These are phyloP conservation scores for Cladosporium cucumerinum DNA, from an alignment of 2,329 filamentous ascomycete genomes.

Conservation along the genomic window DNA sequence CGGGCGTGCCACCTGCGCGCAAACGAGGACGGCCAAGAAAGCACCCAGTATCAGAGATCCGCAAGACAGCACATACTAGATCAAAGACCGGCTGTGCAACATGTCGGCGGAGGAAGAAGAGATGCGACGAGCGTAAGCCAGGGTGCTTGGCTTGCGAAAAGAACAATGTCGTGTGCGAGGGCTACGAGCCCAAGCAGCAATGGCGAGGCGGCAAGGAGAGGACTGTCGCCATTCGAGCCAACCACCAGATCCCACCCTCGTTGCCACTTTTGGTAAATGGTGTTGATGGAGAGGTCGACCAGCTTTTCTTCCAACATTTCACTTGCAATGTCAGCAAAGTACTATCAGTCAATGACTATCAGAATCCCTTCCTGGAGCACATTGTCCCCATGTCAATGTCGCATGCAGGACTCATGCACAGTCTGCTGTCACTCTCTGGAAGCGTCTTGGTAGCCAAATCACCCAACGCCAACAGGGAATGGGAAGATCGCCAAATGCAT, in stretches of 20 bases:
- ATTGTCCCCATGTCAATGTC: constrained; percentile 76
- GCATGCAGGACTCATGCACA: constrained; percentile 84
- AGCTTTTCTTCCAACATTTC: constrained; percentile 79
- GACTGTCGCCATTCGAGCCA: constrained; percentile 29
- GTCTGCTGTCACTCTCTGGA: constrained; percentile 76
- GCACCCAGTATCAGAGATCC: constrained; percentile 60
- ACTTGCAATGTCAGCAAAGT: constrained; percentile 74
- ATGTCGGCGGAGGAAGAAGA: constrained; percentile 60
- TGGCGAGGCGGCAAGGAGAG: constrained; percentile 82
- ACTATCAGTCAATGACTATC: constrained; percentile 73
- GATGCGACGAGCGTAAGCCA: constrained; percentile 52
- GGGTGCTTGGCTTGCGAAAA: constrained; percentile 79
- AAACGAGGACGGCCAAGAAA: constrained; percentile 76
- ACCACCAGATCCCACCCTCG: constrained; percentile 40
- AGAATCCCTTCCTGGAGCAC: constrained; percentile 82
- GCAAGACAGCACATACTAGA: constrained; percentile 72
- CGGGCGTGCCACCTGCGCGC: constrained; percentile 37
- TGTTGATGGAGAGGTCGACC: constrained; percentile 75
- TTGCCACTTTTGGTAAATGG: constrained; percentile 68
- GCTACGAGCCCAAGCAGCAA: constrained; percentile 79
- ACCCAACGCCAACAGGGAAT: constrained; percentile 42
- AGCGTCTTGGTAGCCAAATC: constrained; percentile 62
- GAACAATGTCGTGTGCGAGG: constrained; percentile 87
- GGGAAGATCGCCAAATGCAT: constrained; percentile 54
- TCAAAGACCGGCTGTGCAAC: constrained; percentile 59